Evolutionary conservation across 352 stramenopile species (phyloP), one percentile per base, ranked within the genome.

Genomic region (Pythium oligandrum): DNA sequence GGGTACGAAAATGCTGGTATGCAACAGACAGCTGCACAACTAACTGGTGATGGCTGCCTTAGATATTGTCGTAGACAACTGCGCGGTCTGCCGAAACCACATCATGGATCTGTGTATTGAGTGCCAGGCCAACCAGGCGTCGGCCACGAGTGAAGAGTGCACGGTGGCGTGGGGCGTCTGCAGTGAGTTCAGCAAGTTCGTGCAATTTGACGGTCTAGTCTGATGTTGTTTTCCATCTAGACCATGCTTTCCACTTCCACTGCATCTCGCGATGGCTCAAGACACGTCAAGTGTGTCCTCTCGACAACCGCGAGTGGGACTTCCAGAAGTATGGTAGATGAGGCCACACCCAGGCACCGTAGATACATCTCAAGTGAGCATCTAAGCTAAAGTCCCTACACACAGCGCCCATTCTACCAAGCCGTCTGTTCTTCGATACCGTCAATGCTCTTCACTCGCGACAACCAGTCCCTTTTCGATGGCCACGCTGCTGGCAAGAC

Each of bases 281-380:
- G 82, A 99, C 97, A n/a, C 79, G 96, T 47, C 96, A 97, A 61
- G 96, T 99, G 45, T 99, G 97, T 85, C 97, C 97, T 37, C 73
- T 99, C 45, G 98, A 98, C 82, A 99, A 99, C 80, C 98, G 98
- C 70, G 97, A 99, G 83, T 99, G 97, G 97, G 97, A 99, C 57
- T 99, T 99, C 83, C 90, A 98, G 57, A 99, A 99, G 78, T 94
- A 94, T 65, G 82, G 82, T 56, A 86, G 83, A 79, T 94, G 92
- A 55, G 0, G 17, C 17, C 17, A 26, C 17, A 26, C 17, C 17
- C 17, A 26, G 17, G 17, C 17, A 26, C 17, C 17, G 17, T 26
- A 26, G 17, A 26, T 26, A 26, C 17, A 26, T 26, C 17, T 26
- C 17, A 26, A 26, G 17, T 26, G 17, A 26, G 17, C 17, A 26